phyloP scores from a whole-genome alignment of 1,284 basidiomycete genomes.

The Sanguinoderma infundibulare region DNA sequence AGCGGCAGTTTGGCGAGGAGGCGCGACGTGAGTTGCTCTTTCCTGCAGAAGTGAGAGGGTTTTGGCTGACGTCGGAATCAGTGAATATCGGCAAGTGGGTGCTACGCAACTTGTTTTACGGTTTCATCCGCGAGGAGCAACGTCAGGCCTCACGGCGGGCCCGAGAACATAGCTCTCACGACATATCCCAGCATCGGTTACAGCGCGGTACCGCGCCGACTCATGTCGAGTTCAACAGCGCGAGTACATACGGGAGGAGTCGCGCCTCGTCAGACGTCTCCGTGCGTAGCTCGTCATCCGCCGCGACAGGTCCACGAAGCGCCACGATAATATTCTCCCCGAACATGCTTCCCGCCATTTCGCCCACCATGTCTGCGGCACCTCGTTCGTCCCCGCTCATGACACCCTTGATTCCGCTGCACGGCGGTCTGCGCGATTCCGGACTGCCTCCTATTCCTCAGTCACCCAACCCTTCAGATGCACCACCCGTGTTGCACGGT shows the following conservation, averaged over 20 bases:
- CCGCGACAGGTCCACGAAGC: constrained; percentile 17
- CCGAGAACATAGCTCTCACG: constrained; percentile 35
- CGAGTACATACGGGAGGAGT: constrained; percentile 30
- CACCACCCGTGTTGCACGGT: constrained; percentile 36
- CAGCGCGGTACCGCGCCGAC: constrained; percentile 34
- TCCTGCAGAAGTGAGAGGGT: background rate
- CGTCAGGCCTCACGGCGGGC: constrained; percentile 42
- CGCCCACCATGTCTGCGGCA: constrained; percentile 49
- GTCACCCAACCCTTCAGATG: constrained; percentile 38
- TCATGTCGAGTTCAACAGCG: constrained; percentile 36
- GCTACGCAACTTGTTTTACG: constrained; percentile 72
- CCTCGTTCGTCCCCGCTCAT: constrained; percentile 56
- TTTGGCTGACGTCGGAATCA: constrained; percentile 33
- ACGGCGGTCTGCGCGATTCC: constrained; percentile 31
- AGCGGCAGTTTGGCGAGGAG: constrained; percentile 74
- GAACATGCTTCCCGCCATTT: constrained; percentile 67
- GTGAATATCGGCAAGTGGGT: constrained; percentile 87
- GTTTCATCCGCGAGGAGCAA: constrained; percentile 71
- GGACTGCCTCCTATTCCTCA: constrained; percentile 41
- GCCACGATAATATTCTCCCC: constrained; percentile 57
- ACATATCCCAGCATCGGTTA: constrained; percentile 24
- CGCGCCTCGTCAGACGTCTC: constrained; percentile 38
- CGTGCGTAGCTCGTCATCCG: constrained; percentile 12
- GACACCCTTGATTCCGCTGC: constrained; percentile 61
- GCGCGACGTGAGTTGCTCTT: constrained; percentile 66